Base-by-base conservation (phyloP, 345 rosid genomes). In the Melastoma malabathricum region DNA sequence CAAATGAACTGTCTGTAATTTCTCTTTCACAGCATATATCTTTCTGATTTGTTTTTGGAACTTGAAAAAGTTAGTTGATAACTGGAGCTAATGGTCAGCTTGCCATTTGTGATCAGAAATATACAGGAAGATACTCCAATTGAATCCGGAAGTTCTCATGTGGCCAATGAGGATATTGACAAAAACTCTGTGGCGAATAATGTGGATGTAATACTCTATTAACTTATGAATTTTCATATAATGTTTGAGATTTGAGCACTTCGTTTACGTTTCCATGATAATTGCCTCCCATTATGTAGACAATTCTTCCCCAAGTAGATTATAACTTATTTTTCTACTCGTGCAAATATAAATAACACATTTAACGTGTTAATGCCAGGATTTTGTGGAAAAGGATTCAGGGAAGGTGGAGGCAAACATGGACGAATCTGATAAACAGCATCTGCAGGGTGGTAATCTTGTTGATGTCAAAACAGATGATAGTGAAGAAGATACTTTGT, bases 401-500 rank as follows among this genome's bases (percentile, higher is more conserved):
- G 46, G 63, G 46, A 65, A 57, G 12, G 89, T 68, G 52, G 69
- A 64, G 59, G 55, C 64, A 41, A 70, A 73, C 65, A 54, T 60
- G 59, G 63, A 61, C 31, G 67, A 56, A 64, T 70, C 81, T 29
- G 79, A 71, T 48, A 62, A 72, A 50, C 74, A 70, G 52, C 65
- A 63, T 56, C 66, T 78, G 55, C 68, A 71, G 44, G 63, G 66
- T 56, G 59, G 41, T 68, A 75, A 61, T 65, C 65, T 48, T 65
- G 65, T 62, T 50, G 84, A 69, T 31, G 84, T 67, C 63, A 68
- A 55, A 72, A 63, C 38, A 34, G 77, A 69, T 64, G 68, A 76
- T 68, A 55, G 65, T 55, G 90, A 81, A 10, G 82, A 81, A 59
- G 80, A 75, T 66, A 57, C 69, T 60, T 66, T 51, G 43, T 73